Percentiles rank a stretch among this genome's conserved stretches.
Evolutionary conservation across 139 green algal genomes (phyloP).

Genomic region (Tetraselmis striata): DNA sequence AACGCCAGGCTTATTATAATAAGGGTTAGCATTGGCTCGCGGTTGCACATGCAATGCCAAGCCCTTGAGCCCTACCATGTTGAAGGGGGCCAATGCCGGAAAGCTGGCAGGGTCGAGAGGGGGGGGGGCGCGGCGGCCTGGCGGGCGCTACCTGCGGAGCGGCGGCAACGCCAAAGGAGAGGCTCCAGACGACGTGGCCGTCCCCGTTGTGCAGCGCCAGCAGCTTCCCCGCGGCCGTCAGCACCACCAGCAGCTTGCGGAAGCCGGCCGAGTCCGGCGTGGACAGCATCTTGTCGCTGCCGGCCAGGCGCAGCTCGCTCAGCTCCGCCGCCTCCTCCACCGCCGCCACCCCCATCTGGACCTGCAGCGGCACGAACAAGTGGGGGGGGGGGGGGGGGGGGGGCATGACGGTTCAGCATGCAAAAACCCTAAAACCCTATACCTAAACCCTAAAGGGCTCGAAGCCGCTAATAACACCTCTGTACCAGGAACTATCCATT

Average conservation of each 20-base stretch:
- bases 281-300: slow-evolving; percentile 35
- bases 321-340: slow-evolving; percentile 29
- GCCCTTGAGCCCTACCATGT: too few species aligned
- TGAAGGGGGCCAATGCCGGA: too few species aligned
- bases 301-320: slow-evolving; percentile 4
- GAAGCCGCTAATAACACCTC: not conserved
- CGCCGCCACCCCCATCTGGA: slow-evolving; percentile 24
- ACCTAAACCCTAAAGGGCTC: slow-evolving; percentile 4
- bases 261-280: slow-evolving; percentile 68
- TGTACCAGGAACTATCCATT: not conserved
- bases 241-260: slow-evolving; percentile 59
- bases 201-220: slow-evolving; percentile 84
- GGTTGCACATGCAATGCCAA: too few species aligned
- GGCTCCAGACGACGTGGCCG: slow-evolving; percentile 70
- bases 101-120: too few species aligned
- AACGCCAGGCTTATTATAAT: too few species aligned
- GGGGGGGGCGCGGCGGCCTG: slow-evolving; percentile 4
- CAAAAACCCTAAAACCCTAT: slow-evolving; percentile 5
- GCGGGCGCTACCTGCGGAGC: not conserved
- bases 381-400: slow-evolving; percentile 59
- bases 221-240: slow-evolving; percentile 56
- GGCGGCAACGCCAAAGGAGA: not conserved
- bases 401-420: slow-evolving; percentile 31
- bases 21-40: too few species aligned
- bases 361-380: slow-evolving; percentile 66